phyloP scores from a whole-genome alignment of 768 basidiomycete species.

The Clavaria fumosa region DNA sequence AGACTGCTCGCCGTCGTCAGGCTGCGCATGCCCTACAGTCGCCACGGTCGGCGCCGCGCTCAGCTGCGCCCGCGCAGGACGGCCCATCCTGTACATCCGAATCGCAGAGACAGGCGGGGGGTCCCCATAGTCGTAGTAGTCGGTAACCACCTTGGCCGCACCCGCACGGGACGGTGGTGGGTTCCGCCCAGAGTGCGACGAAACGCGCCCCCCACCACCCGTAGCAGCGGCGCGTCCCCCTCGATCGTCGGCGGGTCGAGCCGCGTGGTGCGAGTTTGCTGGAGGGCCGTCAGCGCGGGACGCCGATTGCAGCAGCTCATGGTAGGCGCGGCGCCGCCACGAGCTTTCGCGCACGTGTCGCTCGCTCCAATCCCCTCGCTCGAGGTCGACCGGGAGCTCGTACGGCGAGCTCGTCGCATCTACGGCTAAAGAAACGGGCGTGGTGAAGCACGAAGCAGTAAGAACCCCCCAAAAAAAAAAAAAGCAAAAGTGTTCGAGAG shows the following conservation, averaged over 20 bases:
- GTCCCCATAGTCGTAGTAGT: not conserved
- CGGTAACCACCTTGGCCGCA: not conserved
- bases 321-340: constrained; percentile 44
- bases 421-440: too few relatives aligned
- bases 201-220: constrained; percentile 9
- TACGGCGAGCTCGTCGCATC: too few relatives aligned
- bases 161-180: constrained; percentile 1
- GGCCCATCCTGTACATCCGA: constrained; percentile 4
- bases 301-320: constrained; percentile 29
- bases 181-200: not conserved
- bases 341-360: constrained; percentile 25
- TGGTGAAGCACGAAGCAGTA: too few relatives aligned
- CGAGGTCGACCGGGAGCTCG: too few relatives aligned
- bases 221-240: constrained; percentile 10
- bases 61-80: not conserved
- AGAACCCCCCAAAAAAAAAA: too few relatives aligned
- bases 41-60: too few relatives aligned
- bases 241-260: constrained; percentile 8
- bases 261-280: constrained; percentile 3
- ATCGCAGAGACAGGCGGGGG: not conserved
- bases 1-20: too few relatives aligned
- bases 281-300: too few relatives aligned
- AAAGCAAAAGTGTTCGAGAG: too few relatives aligned
- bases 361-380: too few relatives aligned
- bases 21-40: too few relatives aligned